Base-by-base conservation (phyloP, 495 filamentous ascomycete genomes). In the Daldinia caldariorum region DNA sequence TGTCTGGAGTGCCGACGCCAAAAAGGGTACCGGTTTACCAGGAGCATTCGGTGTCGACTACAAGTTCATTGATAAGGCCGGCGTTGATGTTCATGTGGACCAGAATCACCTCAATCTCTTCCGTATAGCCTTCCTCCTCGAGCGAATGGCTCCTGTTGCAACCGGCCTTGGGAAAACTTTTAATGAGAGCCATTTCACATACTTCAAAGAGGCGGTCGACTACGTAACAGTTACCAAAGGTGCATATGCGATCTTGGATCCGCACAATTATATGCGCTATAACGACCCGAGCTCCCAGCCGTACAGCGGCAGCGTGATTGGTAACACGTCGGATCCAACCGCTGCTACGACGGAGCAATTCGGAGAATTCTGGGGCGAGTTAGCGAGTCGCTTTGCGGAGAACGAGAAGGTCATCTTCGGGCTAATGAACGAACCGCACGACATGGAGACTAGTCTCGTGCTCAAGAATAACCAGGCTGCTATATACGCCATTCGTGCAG, bases 201-300 rank as follows among this genome's bases (percentile, higher is more conserved):
- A 80, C 65, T 85, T 79, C 76, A 83, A 83, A 57, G 72, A 83
- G 38, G 78, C 84, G 0, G 78, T 86, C 7, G 81, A 87, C 71
- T 85, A 86, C 70, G 82, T 85, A 56, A 86, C 82, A 4, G 75
- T 79, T 41, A 84, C 79, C 14, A 84, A 84, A 64, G 82, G 82
- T 5, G 79, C 78, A 4, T 82, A 86, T 64, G 78, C 76, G 16
- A 86, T 85, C 69, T 69, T 85, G n/a, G 84, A 86, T 67, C 83
- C 83, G 18, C 84, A 87, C 77, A 86, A 84, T 68, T 85, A 86
- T 76, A 85, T 85, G 83, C 78, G 83, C 7, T 85, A 84, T 75
- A 84, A 85, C 73, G 77, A 85, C 66, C 83, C 84, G 3, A 83
- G 78, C 8, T 79, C 81, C 38, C 83, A 87, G 73, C 83, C 84